Base-by-base conservation (phyloP, 2,329 filamentous ascomycete genomes). In the Dendrostoma leiphaemia region DNA sequence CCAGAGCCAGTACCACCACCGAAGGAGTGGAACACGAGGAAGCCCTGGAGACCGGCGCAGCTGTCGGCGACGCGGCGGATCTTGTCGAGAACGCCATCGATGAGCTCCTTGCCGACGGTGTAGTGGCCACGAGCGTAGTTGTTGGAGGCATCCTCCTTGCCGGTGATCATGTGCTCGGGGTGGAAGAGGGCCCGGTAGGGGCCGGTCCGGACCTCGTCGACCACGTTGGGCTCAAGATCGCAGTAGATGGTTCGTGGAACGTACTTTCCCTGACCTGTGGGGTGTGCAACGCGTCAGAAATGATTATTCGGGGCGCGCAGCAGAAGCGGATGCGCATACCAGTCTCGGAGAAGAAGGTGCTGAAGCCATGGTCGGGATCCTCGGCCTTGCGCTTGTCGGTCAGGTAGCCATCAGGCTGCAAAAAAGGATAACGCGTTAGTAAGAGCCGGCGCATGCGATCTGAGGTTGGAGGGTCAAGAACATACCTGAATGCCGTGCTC, bases 61-160 rank as follows among this genome's bases (percentile, higher is more conserved):
- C 94, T 95, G 77, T 99, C 92, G 76, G 94, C 93, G 66, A 97
- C 92, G 67, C 90, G 91, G 75, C 94, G 91, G 64, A 99, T 89
- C 85, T 96, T 96, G 84, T 99, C 94, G 65, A 97, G 81, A 60
- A 97, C 94, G 74, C 92, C 88, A 75, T 99, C 94, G 67, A 97
- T 97, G 76, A 99, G 86, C 83, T 99, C 94, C 85, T 97, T 97
- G 74, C 94, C 94, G 67, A 97, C 92, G 61, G 94, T 99, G 85
- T 99, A 99, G 83, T 99, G 94, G 65, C 94, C 94, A 84, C 94
- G 93, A 67, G 94, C 94, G 72, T 97, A 97, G 88, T 99, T 99
- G 89, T 99, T 99, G 66, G 93, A 97, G 65, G 94, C 94, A 86
- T 97, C 94, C 84, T 97, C 94, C 88, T 97, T 97, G 79, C 94